phyloP scores from a whole-genome alignment of 2,329 filamentous ascomycete genomes.

The Aspergillus viridinutans region DNA sequence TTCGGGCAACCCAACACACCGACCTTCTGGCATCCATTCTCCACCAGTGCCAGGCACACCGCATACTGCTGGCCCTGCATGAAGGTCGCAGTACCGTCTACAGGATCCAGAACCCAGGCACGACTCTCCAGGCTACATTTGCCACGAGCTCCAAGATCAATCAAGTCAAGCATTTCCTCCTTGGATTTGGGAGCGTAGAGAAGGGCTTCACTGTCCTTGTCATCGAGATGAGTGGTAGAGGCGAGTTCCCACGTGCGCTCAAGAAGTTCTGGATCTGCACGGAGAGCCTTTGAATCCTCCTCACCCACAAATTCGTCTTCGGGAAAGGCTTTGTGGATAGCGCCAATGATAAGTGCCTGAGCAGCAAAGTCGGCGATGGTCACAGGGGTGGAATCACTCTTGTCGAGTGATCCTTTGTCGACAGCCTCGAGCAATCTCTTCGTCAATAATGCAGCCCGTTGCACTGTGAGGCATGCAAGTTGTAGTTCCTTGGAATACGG shows the following conservation, averaged over 20 bases:
- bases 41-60: conserved; percentile 56
- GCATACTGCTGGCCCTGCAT: conserved; percentile 60
- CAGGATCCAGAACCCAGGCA: conserved; percentile 62
- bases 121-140: conserved; percentile 37
- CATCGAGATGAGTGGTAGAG: conserved; percentile 30
- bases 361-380: conserved; percentile 62
- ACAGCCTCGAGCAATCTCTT: conserved; percentile 49
- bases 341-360: conserved; percentile 58
- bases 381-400: conserved; percentile 57
- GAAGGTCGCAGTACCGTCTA: conserved; percentile 62
- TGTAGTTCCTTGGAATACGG: conserved; percentile 35
- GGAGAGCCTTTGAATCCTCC: conserved; percentile 54
- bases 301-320: conserved; percentile 58
- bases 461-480: conserved; percentile 45
- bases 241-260: conserved; percentile 56
- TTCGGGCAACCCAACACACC: conserved; percentile 62
- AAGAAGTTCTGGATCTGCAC: conserved; percentile 46
- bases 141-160: conserved; percentile 54
- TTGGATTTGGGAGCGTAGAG: conserved; percentile 42
- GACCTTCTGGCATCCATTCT: conserved; percentile 54
- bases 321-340: conserved; percentile 53
- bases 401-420: conserved; percentile 51
- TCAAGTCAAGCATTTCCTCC: conserved; percentile 58
- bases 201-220: conserved; percentile 27
- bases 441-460: conserved; percentile 55